Evolutionary conservation across 2,329 filamentous ascomycete species (phyloP).

Genomic region (Stagonosporopsis rhizophila): DNA sequence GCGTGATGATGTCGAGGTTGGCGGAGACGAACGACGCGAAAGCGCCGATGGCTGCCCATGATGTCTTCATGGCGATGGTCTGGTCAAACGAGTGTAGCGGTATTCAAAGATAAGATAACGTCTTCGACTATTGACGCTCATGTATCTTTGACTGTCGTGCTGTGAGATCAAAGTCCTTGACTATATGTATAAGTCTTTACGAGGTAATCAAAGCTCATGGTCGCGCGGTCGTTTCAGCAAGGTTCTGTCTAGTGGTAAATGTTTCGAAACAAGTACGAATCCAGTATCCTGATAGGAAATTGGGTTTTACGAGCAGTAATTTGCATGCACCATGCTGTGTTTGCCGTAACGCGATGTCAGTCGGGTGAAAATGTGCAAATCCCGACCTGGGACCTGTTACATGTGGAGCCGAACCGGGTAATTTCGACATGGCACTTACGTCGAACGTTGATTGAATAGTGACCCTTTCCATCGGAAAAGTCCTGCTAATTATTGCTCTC

Average conservation of each 20-base stretch:
- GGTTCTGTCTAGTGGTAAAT: neutral
- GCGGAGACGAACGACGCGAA: constrained; percentile 21
- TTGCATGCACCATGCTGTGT: neutral
- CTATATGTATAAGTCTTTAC: neutral
- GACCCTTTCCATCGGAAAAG: neutral
- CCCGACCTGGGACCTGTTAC: neutral
- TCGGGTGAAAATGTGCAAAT: neutral
- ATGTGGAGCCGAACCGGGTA: neutral
- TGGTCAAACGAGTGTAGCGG: neutral
- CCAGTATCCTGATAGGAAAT: neutral
- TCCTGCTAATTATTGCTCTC: neutral
- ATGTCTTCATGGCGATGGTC: constrained; percentile 16
- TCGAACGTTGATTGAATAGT: neutral
- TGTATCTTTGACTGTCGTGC: neutral
- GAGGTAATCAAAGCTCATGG: neutral
- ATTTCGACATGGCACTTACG: neutral
- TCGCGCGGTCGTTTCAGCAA: constrained; percentile 2
- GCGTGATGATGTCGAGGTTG: constrained; percentile 32
- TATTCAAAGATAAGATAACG: neutral
- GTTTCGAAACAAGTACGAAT: constrained; percentile 1
- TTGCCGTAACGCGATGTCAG: neutral
- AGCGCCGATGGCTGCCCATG: constrained; percentile 16
- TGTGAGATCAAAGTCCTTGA: neutral
- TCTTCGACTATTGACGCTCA: neutral
- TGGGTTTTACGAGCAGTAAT: neutral